Evolutionary conservation across 2,329 filamentous ascomycete genomes (phyloP), one percentile per base, ranked within the genome.

Genomic region (Periconia sp.): DNA sequence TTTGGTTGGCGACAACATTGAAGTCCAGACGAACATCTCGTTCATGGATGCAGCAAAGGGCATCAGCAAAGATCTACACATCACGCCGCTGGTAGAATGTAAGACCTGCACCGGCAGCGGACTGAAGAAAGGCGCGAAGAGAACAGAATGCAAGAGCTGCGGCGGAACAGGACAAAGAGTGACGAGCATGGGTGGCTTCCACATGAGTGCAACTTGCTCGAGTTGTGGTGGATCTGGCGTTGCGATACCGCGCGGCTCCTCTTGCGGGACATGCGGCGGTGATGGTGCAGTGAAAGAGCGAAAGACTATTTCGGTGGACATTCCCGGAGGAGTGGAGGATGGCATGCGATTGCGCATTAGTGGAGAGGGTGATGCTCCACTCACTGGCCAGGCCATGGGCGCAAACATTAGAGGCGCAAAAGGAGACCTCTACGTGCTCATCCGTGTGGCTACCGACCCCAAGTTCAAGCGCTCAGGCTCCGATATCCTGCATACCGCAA

Each of bases 21-120:
- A 97, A 69, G 88, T 96, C 17, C 90, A 96, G 71, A 85, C 89
- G 36, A 94, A 83, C 67, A 92, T 99, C 57, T 91, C 88, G 0
- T 99, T 99, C 71, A 88, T 94, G 84, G 94, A 99, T 66, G 90
- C 94, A 5, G 94, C 94, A 8, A 96, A 95, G 72, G 94, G 94
- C 24, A 86, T 87, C 6, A 85, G 78, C 63, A 95, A 96, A 73
- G 87, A 91, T n/a, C 89, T 99, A 45, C 83, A 80, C 54, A 88
- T 96, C 56, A 89, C 87, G 7, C 92, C 94, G 1, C 74, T 95
- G 57, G 84, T 87, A 15, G 78, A 87, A 48, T 99, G 94, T 65
- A 83, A 84, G 54, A 91, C 89, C 10, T 99, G 94, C 65, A 77
- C 79, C 10, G 94, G 94, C 36, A 89, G 80, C 56, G 94, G 94